Evolutionary conservation across 345 rosid species (phyloP).

Genomic region (Boechera divaricarpa): DNA sequence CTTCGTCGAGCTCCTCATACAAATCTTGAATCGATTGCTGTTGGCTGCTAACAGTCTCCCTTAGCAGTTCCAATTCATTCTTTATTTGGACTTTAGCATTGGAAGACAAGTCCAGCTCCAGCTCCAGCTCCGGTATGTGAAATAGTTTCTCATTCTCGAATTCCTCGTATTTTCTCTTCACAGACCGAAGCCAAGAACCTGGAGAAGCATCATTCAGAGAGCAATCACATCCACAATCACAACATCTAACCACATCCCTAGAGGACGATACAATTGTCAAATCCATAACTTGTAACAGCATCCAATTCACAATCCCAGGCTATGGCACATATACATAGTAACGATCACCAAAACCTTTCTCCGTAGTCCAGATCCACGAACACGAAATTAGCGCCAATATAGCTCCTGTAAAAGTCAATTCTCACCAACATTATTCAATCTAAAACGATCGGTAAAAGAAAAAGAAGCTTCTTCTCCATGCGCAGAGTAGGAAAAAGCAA

Average conservation of each 20-base stretch:
- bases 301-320: slow-evolving; percentile 41
- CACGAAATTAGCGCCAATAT: background rate
- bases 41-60: slow-evolving; percentile 78
- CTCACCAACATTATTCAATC: background rate
- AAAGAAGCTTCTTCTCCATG: background rate
- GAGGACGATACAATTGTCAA: slow-evolving; percentile 48
- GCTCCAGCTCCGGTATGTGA: slow-evolving; percentile 59
- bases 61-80: slow-evolving; percentile 74
- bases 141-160: slow-evolving; percentile 59
- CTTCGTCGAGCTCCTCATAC: slow-evolving; percentile 81
- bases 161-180: slow-evolving; percentile 72
- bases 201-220: slow-evolving; percentile 45
- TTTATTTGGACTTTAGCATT: slow-evolving; percentile 80
- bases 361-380: slow-evolving; percentile 5
- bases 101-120: slow-evolving; percentile 43
- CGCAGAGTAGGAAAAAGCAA: background rate
- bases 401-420: slow-evolving; percentile 36
- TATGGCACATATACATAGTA: slow-evolving; percentile 20
- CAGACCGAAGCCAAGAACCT: slow-evolving; percentile 64
- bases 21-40: slow-evolving; percentile 74
- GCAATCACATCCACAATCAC: slow-evolving; percentile 72
- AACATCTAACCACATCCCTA: slow-evolving; percentile 52
- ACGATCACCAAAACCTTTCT: background rate
- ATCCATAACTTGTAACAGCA: slow-evolving; percentile 56
- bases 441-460: background rate